Conservation (phyloP, 2,329 filamentous ascomycete species). For the Fusarium nanum region DNA sequence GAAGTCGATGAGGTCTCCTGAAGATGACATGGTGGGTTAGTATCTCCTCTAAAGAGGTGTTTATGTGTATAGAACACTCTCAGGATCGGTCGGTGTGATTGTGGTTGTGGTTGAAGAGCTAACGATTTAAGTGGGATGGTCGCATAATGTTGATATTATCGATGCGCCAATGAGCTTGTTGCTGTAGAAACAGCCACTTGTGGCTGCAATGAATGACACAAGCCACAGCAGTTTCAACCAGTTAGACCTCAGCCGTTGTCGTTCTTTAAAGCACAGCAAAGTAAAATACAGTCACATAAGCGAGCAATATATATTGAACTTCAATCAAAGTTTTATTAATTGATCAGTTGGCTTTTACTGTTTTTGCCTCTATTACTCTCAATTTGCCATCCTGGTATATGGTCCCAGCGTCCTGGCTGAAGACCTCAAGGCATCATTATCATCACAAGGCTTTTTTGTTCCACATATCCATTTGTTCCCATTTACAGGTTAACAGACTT, state of each 20-base stretch:
- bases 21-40: slow-evolving; percentile 58
- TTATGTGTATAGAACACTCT: slow-evolving; percentile 27
- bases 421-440: slow-evolving; percentile 42
- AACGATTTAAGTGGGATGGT: slow-evolving; percentile 17
- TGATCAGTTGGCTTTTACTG: slow-evolving; percentile 45
- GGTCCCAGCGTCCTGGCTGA: slow-evolving; percentile 39
- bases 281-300: background rate
- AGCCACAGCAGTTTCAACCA: background rate
- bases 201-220: slow-evolving; percentile 1
- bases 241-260: background rate
- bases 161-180: slow-evolving; percentile 26
- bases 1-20: slow-evolving; percentile 75
- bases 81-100: slow-evolving; percentile 21
- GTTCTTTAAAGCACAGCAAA: background rate
- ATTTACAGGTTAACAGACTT: slow-evolving; percentile 86
- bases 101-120: slow-evolving; percentile 27
- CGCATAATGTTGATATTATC: slow-evolving; percentile 25
- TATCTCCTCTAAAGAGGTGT: slow-evolving; percentile 33
- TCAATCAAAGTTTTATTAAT: slow-evolving; percentile 39
- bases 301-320: slow-evolving; percentile 15
- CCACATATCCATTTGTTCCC: slow-evolving; percentile 13
- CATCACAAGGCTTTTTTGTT: slow-evolving; percentile 40
- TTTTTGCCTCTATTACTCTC: slow-evolving; percentile 47
- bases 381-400: slow-evolving; percentile 45
- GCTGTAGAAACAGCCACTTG: slow-evolving; percentile 44